A percentile compares a stretch with the other conserved stretches of the same genome.
These are phyloP conservation scores for Fusarium subtropicale DNA, from an alignment of 2,329 filamentous ascomycete genomes.

Conservation along the genomic window DNA sequence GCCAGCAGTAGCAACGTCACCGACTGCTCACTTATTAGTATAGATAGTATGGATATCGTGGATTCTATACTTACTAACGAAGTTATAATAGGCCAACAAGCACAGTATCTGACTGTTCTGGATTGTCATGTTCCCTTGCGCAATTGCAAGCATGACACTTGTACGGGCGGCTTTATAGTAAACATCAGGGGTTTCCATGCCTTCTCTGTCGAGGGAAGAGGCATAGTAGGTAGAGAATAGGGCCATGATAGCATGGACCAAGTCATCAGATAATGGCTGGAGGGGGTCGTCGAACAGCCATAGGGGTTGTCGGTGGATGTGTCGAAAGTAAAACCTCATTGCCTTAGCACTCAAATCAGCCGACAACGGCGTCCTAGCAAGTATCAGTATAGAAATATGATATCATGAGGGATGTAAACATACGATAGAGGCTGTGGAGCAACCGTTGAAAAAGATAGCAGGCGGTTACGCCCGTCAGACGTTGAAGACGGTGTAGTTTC, in stretches of 20 bases:
- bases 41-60: fast-evolving
- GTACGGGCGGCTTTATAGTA: slow-evolving; percentile 12
- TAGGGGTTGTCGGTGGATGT: slow-evolving; percentile 28
- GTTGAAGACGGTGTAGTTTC: slow-evolving; percentile 5
- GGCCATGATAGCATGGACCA: slow-evolving; percentile 11
- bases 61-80: background rate
- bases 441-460: background rate
- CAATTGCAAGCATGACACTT: slow-evolving; percentile 22
- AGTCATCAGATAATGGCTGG: background rate
- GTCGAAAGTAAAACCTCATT: slow-evolving; percentile 24
- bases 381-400: fast-evolving
- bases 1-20: slow-evolving; percentile 16
- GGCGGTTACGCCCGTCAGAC: background rate
- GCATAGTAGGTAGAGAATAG: background rate
- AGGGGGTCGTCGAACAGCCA: slow-evolving; percentile 19
- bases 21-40: slow-evolving; percentile 1
- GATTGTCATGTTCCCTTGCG: slow-evolving; percentile 8
- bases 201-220: fast-evolving
- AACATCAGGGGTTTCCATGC: background rate
- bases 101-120: slow-evolving; percentile 17
- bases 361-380: background rate
- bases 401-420: fast-evolving
- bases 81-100: slow-evolving; percentile 16
- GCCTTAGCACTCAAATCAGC: background rate
- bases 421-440: background rate